Evolutionary conservation across 2,329 filamentous ascomycete species (phyloP).

Genomic region (Colletotrichum sp.): DNA sequence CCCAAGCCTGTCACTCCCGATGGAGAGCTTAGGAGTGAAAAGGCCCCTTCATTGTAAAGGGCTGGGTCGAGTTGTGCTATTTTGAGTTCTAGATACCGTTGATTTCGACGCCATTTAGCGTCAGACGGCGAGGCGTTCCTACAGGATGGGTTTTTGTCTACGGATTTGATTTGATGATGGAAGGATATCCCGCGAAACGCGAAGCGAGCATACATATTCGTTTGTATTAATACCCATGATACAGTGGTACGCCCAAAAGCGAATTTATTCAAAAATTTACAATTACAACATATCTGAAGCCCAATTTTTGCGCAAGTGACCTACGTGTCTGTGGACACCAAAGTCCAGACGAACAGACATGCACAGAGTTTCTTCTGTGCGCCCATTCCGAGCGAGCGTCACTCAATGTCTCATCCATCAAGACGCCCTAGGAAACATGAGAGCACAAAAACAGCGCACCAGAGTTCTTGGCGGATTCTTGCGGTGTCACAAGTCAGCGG

Average conservation of each 20-base stretch:
- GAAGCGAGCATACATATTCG: constrained; percentile 9
- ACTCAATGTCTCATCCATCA: constrained; percentile 5
- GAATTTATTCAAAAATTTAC: not conserved
- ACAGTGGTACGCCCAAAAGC: constrained; percentile 8
- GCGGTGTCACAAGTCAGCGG: constrained; percentile 9
- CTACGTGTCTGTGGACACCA: not conserved
- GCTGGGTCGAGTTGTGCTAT: not conserved
- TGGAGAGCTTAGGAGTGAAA: constrained; percentile 17
- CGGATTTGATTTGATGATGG: not conserved
- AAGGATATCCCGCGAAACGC: constrained; percentile 20
- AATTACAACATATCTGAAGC: not conserved
- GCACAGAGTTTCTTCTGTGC: not conserved
- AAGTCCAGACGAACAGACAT: not conserved
- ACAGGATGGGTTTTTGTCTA: constrained; percentile 11
- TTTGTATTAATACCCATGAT: constrained; percentile 20
- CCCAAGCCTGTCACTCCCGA: constrained; percentile 13
- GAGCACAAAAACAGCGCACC: not conserved
- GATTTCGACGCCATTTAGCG: not conserved
- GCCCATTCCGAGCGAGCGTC: not conserved
- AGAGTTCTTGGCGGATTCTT: constrained; percentile 1
- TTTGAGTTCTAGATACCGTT: constrained; percentile 5
- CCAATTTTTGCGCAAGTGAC: not conserved
- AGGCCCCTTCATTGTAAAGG: constrained; percentile 8
- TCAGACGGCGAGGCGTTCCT: constrained; percentile 17
- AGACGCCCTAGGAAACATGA: not conserved